Evolutionary conservation across 768 basidiomycete genomes (phyloP).

Genomic region (Tricholoma flavovirens): DNA sequence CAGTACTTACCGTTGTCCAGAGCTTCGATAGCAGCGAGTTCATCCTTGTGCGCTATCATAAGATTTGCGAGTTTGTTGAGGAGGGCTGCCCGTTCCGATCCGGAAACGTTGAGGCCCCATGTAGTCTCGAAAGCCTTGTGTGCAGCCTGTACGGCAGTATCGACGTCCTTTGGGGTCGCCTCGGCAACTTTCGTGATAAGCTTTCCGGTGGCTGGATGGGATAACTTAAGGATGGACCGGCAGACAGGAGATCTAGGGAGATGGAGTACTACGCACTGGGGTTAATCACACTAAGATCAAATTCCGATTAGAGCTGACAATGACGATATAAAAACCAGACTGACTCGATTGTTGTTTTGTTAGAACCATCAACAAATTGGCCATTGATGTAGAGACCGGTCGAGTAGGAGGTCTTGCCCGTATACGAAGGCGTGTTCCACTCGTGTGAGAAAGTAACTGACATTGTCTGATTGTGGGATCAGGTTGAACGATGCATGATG

Average conservation of each 20-base stretch:
- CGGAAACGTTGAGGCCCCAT: constrained; percentile 49
- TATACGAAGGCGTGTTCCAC: constrained; percentile 49
- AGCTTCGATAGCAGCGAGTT: constrained; percentile 46
- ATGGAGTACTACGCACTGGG: constrained; percentile 35
- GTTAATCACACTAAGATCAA: constrained; percentile 45
- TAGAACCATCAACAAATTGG: constrained; percentile 53
- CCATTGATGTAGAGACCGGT: constrained; percentile 53
- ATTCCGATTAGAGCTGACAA: constrained; percentile 6
- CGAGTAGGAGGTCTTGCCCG: constrained; percentile 39
- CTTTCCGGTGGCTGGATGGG: constrained; percentile 52
- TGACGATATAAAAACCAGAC: constrained; percentile 17
- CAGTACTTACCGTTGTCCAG: constrained; percentile 35
- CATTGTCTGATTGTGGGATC: constrained; percentile 16
- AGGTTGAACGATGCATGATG: neutral
- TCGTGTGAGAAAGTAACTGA: constrained; percentile 37
- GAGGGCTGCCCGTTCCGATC: constrained; percentile 31
- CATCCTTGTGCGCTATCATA: constrained; percentile 41
- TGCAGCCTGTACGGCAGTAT: constrained; percentile 65
- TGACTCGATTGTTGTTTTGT: constrained; percentile 57
- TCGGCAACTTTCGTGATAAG: constrained; percentile 51
- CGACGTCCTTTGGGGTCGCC: constrained; percentile 65
- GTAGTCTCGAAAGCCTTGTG: constrained; percentile 29
- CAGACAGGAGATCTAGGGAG: neutral
- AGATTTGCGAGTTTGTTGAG: constrained; percentile 46
- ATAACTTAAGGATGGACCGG: constrained; percentile 5